Conservation (phyloP, 805 yeast species). For the Candida yuanshanica region DNA sequence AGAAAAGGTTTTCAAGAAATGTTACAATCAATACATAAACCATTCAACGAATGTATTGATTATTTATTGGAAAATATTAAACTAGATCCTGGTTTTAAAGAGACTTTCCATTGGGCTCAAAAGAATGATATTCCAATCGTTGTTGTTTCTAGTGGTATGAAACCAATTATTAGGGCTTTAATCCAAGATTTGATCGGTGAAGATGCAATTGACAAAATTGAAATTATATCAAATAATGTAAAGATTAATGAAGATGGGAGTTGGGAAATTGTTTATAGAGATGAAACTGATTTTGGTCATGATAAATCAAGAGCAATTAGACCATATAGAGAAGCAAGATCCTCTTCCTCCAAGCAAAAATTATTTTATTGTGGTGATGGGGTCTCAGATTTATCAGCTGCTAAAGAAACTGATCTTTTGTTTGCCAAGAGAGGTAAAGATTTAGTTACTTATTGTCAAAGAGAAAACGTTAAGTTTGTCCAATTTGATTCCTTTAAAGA, state of each 20-base stretch:
- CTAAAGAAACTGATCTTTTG: conserved; percentile 86
- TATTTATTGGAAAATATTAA: conserved; percentile 56
- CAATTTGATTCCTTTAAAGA: conserved; percentile 76
- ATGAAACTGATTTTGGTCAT: conserved; percentile 88
- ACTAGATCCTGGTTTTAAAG: conserved; percentile 87
- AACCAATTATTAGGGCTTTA: conserved; percentile 79
- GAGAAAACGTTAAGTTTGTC: conserved; percentile 76
- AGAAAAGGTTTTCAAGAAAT: conserved; percentile 80
- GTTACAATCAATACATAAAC: conserved; percentile 72
- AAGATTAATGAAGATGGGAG: conserved; percentile 45
- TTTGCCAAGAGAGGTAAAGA: conserved; percentile 94
- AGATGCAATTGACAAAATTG: conserved; percentile 64
- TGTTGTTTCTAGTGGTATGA: conserved; percentile 91
- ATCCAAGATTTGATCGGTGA: conserved; percentile 70
- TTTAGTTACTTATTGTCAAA: conserved; percentile 74
- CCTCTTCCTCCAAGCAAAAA: conserved; percentile 42
- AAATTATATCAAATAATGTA: conserved; percentile 79
- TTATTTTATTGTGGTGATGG: conserved; percentile 97
- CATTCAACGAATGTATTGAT: conserved; percentile 80
- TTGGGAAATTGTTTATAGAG: conserved; percentile 85
- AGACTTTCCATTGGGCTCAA: conserved; percentile 74
- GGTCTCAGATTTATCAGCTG: conserved; percentile 91
- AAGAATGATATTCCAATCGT: conserved; percentile 71
- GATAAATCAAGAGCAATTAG: conserved; percentile 84
- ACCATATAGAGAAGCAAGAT: conserved; percentile 28